phyloP scores from a whole-genome alignment of 2,329 filamentous ascomycete species.

The Xylariales sp. region DNA sequence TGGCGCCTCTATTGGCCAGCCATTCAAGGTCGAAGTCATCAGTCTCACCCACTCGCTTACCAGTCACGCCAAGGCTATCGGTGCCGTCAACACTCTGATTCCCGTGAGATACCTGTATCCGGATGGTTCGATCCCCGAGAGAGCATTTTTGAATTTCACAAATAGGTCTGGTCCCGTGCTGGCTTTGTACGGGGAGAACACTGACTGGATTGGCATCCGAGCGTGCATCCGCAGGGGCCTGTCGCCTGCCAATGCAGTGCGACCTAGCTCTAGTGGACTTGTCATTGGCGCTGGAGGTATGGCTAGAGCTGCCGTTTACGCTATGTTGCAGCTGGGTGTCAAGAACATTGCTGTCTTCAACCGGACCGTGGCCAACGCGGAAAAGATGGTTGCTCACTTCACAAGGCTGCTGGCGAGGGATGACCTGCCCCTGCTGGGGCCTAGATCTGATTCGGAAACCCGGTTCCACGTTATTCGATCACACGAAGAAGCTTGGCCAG shows the following conservation, averaged over 20 bases:
- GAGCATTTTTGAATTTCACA: constrained; percentile 47
- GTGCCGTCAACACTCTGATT: constrained; percentile 72
- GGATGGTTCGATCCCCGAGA: constrained; percentile 53
- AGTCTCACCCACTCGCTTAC: constrained; percentile 65
- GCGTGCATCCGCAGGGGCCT: constrained; percentile 68
- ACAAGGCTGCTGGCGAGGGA: constrained; percentile 45
- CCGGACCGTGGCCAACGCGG: constrained; percentile 62
- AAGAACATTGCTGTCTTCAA: constrained; percentile 74
- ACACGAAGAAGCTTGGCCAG: constrained; percentile 60
- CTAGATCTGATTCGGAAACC: constrained; percentile 35
- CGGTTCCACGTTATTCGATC: constrained; percentile 55
- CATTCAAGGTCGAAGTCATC: constrained; percentile 72
- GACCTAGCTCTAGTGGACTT: constrained; percentile 49
- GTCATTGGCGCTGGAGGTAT: constrained; percentile 69
- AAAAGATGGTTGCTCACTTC: constrained; percentile 66
- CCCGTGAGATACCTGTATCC: constrained; percentile 59
- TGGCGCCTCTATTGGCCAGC: constrained; percentile 66
- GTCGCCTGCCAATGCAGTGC: constrained; percentile 65
- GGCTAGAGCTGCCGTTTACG: constrained; percentile 73
- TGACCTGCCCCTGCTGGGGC: constrained; percentile 37
- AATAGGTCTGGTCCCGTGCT: constrained; percentile 63
- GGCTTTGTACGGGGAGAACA: constrained; percentile 74
- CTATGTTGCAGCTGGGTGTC: constrained; percentile 73
- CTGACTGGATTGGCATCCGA: constrained; percentile 75
- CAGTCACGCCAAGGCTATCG: constrained; percentile 68